phyloP scores from a whole-genome alignment of 352 stramenopile genomes.

The Globisporangium paroecandrum region DNA sequence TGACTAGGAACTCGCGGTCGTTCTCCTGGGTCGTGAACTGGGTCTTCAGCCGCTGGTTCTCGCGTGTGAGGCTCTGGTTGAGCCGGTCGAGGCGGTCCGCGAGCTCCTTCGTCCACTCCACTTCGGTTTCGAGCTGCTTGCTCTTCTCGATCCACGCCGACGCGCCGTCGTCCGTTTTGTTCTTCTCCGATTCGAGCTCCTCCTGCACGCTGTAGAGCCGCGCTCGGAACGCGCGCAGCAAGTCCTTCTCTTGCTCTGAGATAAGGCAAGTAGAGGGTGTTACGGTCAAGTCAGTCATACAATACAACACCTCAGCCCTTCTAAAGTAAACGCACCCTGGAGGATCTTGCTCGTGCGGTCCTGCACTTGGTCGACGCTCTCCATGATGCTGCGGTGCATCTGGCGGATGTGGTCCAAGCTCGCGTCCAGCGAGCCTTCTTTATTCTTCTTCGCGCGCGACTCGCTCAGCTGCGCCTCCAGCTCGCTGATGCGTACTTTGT shows the following conservation, averaged over 20 bases:
- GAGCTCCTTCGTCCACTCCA: conserved; percentile 90
- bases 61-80: conserved; percentile 86
- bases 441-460: conserved; percentile 67
- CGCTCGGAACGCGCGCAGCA: conserved; percentile 87
- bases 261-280: not conserved
- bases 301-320: not conserved
- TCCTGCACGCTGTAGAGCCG: conserved; percentile 91
- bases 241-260: conserved; percentile 87
- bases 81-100: conserved; percentile 86
- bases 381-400: conserved; percentile 85
- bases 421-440: conserved; percentile 63
- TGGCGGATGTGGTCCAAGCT: conserved; percentile 75
- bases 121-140: conserved; percentile 86
- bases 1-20: conserved; percentile 92
- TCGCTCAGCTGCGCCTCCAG: conserved; percentile 68
- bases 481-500: conserved; percentile 83
- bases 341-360: conserved; percentile 88
- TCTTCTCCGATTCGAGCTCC: conserved; percentile 91
- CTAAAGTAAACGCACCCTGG: conserved; percentile 30
- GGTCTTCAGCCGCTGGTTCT: conserved; percentile 88
- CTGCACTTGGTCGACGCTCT: conserved; percentile 90
- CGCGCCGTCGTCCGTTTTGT: conserved; percentile 87
- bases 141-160: conserved; percentile 90
- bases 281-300: no score
- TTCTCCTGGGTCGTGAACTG: conserved; percentile 92